Percentiles rank a stretch among this genome's conserved stretches.
These are phyloP conservation scores for Quercus phellos DNA, from an alignment of 331 rosid species.

Conservation along the genomic window DNA sequence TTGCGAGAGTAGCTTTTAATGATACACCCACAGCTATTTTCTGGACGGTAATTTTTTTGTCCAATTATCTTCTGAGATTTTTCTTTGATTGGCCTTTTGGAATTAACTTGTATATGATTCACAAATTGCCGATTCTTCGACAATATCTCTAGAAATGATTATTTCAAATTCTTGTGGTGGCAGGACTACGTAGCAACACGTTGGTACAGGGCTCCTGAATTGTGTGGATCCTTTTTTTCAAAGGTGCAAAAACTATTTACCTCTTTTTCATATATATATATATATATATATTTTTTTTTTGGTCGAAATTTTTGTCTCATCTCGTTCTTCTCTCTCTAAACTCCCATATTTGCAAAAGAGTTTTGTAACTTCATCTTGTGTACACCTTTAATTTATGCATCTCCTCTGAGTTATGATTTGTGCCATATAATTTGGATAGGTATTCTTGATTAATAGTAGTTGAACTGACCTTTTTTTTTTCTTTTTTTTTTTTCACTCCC, in stretches of 20 bases:
- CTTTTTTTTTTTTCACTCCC: neutral
- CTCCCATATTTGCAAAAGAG: neutral
- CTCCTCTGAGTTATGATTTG: neutral
- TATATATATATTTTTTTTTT: neutral
- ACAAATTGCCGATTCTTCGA: neutral
- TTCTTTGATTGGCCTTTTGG: neutral
- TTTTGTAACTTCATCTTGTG: neutral
- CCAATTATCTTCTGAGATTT: neutral
- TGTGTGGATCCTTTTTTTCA: constrained; percentile 98
- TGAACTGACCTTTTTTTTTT: neutral
- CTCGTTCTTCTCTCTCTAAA: neutral
- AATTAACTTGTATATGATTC: neutral
- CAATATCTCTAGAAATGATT: neutral
- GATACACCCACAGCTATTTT: constrained; percentile 98
- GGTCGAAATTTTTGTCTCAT: neutral
- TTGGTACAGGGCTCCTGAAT: constrained; percentile 99
- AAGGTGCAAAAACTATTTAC: constrained; percentile 53
- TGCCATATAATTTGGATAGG: neutral
- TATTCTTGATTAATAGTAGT: neutral
- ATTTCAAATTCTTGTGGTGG: constrained; percentile 17
- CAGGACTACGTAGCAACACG: constrained; percentile 99
- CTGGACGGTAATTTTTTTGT: constrained; percentile 78
- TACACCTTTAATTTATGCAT: neutral
- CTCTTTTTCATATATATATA: neutral
- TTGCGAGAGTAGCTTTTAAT: constrained; percentile 96